Conservation (phyloP, 1,284 basidiomycete species). For the Blastosporella zonata region DNA sequence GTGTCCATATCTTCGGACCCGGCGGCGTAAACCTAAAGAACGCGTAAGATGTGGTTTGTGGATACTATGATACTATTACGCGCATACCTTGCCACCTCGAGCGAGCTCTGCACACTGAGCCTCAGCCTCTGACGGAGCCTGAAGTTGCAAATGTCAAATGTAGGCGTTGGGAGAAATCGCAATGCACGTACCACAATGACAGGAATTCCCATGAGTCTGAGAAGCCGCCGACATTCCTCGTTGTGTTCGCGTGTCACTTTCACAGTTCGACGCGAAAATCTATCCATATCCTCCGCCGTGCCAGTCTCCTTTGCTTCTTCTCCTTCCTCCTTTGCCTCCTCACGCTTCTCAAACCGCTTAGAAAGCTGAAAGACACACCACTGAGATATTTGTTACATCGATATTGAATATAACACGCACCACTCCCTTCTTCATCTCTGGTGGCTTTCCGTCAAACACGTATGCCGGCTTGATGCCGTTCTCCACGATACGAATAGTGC, state of each 20-base stretch:
- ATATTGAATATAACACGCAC: slow-evolving; percentile 39
- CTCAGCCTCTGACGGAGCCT: slow-evolving; percentile 98
- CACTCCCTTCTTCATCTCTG: slow-evolving; percentile 94
- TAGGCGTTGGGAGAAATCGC: slow-evolving; percentile 2
- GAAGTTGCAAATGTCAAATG: slow-evolving; percentile 1
- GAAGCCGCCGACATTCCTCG: slow-evolving; percentile 87
- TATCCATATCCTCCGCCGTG: slow-evolving; percentile 91
- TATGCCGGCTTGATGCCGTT: slow-evolving; percentile 98
- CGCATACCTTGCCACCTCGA: slow-evolving; percentile 80
- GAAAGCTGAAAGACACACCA: slow-evolving; percentile 58
- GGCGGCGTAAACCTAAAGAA: slow-evolving; percentile 84
- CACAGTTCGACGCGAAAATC: slow-evolving; percentile 88
- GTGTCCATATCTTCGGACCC: slow-evolving; percentile 99
- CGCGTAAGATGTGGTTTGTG: slow-evolving; percentile 3
- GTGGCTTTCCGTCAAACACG: slow-evolving; percentile 98
- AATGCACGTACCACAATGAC: slow-evolving; percentile 70
- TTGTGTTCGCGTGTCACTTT: slow-evolving; percentile 96
- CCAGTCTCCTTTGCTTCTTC: slow-evolving; percentile 97
- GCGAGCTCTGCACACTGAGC: slow-evolving; percentile 98
- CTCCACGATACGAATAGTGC: slow-evolving; percentile 97
- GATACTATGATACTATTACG: neutral
- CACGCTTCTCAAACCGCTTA: slow-evolving; percentile 88
- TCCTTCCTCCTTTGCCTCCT: slow-evolving; percentile 91
- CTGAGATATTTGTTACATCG: neutral
- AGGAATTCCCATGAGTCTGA: slow-evolving; percentile 96